phyloP scores from a whole-genome alignment of 108 stramenopile species.

The Cyclostephanos tholiformis region DNA sequence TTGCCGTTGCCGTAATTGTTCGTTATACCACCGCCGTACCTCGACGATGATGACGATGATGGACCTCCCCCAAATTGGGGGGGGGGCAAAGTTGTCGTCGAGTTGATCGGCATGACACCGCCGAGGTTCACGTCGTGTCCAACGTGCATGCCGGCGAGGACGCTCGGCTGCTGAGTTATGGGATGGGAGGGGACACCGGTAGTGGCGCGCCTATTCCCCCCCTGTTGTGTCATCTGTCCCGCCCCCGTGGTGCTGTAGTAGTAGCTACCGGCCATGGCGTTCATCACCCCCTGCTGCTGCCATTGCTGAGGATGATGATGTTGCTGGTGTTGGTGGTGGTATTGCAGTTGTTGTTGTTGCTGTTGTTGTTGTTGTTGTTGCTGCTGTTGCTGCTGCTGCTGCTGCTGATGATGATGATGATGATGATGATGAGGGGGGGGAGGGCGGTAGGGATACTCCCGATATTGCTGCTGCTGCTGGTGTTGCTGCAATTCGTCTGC shows the following conservation, averaged over 20 bases:
- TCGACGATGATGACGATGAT: neutral
- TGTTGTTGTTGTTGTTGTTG: slow-evolving; percentile 18
- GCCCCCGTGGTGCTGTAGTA: slow-evolving; percentile 45
- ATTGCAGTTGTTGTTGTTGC: slow-evolving; percentile 6
- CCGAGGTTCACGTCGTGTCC: slow-evolving; percentile 40
- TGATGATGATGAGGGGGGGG: neutral
- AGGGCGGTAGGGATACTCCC: slow-evolving; percentile 14
- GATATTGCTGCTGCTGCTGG: neutral
- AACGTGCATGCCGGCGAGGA: slow-evolving; percentile 44
- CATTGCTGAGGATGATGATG: slow-evolving; percentile 46
- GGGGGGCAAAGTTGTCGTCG: neutral
- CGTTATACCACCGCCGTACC: neutral
- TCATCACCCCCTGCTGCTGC: slow-evolving; percentile 42
- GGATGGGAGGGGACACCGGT: neutral
- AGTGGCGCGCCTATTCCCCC: neutral
- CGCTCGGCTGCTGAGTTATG: slow-evolving; percentile 21
- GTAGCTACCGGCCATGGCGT: slow-evolving; percentile 41
- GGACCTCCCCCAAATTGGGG: no score
- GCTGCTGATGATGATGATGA: slow-evolving; percentile 5
- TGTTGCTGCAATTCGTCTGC: neutral
- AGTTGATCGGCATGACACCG: slow-evolving; percentile 1
- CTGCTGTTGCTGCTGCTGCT: slow-evolving; percentile 34
- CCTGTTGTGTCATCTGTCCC: slow-evolving; percentile 35
- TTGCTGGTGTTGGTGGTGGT: slow-evolving; percentile 7
- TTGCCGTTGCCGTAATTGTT: slow-evolving; percentile 8